Conservation (phyloP, 805 yeast genomes). For the Limtongia smithiae region DNA sequence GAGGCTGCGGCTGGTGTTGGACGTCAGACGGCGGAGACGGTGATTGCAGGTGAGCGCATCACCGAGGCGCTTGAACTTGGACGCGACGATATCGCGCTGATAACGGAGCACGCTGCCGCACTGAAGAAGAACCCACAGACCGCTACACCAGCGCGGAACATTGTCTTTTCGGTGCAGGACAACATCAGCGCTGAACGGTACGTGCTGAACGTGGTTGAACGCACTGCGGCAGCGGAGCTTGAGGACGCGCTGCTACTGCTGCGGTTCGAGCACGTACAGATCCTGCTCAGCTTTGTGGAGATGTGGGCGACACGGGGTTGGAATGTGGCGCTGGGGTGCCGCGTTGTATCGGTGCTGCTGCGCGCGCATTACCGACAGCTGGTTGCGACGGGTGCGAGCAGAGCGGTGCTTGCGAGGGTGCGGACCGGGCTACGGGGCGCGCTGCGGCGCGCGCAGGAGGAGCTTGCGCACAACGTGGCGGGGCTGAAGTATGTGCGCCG, state of each 20-base stretch:
- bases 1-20: conserved; percentile 50
- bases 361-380: conserved; percentile 75
- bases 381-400: conserved; percentile 48
- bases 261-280: conserved; percentile 79
- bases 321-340: conserved; percentile 63
- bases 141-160: conserved; percentile 59
- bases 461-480: conserved; percentile 78
- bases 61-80: conserved; percentile 91
- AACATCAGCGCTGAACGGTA: conserved; percentile 70
- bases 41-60: conserved; percentile 89
- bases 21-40: conserved; percentile 82
- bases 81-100: conserved; percentile 58
- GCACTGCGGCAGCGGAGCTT: conserved; percentile 76
- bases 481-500: conserved; percentile 70
- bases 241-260: conserved; percentile 90
- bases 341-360: conserved; percentile 71
- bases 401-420: conserved; percentile 61
- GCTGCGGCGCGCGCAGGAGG: conserved; percentile 50
- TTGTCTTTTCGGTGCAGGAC: conserved; percentile 66
- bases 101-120: conserved; percentile 50
- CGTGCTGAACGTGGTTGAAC: conserved; percentile 65
- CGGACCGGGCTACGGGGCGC: conserved; percentile 58
- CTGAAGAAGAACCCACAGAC: conserved; percentile 44
- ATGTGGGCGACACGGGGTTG: conserved; percentile 57
- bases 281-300: conserved; percentile 67